These are phyloP conservation scores for Viola pubescens DNA, from an alignment of 441 rosid genomes.

Conservation along the genomic window DNA sequence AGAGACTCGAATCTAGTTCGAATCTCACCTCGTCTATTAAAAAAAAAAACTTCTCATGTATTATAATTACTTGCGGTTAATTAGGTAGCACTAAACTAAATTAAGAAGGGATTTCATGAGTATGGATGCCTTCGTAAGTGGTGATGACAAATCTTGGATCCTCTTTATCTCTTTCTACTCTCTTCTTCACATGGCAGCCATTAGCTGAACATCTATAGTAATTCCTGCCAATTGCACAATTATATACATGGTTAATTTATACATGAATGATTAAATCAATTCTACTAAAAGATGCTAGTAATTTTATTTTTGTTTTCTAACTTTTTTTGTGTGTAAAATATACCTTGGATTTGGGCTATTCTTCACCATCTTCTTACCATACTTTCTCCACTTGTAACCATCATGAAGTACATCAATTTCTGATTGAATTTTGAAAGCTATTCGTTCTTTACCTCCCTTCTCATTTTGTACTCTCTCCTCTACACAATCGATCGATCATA, in stretches of 20 bases:
- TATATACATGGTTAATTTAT: neutral
- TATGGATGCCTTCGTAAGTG: slow-evolving; percentile 66
- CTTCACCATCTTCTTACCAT: slow-evolving; percentile 96
- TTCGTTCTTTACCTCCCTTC: slow-evolving; percentile 45
- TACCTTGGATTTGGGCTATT: slow-evolving; percentile 93
- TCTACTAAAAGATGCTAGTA: too few relatives aligned
- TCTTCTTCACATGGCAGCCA: slow-evolving; percentile 78
- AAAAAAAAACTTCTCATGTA: too few relatives aligned
- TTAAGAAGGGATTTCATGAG: slow-evolving; percentile 26
- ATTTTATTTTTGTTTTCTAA: too few relatives aligned
- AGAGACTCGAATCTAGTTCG: too few relatives aligned
- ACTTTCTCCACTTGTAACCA: slow-evolving; percentile 90
- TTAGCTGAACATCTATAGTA: slow-evolving; percentile 65
- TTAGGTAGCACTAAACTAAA: neutral
- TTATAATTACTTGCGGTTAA: neutral
- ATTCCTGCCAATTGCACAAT: slow-evolving; percentile 47
- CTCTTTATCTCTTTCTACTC: slow-evolving; percentile 76
- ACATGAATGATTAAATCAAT: too few relatives aligned
- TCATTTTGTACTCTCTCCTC: slow-evolving; percentile 23
- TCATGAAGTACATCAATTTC: slow-evolving; percentile 79
- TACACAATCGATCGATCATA: neutral
- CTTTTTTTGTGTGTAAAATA: slow-evolving; percentile 19
- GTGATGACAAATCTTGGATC: slow-evolving; percentile 72
- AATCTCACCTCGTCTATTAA: too few relatives aligned
- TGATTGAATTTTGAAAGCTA: slow-evolving; percentile 73